These are phyloP conservation scores for Hygrophoropsis aurantiaca DNA, from an alignment of 768 basidiomycete genomes.

Conservation along the genomic window DNA sequence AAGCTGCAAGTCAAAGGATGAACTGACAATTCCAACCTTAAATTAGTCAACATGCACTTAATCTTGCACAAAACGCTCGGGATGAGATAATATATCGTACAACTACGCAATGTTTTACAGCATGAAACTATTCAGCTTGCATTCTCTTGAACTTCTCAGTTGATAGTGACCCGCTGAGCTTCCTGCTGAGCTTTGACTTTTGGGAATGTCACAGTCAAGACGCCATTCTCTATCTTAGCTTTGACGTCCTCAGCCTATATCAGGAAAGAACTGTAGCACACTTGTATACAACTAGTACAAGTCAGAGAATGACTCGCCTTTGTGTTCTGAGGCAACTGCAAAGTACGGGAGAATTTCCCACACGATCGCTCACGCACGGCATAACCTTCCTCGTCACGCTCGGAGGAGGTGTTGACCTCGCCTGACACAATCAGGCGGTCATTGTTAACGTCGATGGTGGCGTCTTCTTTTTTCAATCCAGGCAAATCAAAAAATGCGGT, in stretches of 20 bases:
- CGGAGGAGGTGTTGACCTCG: conserved; percentile 31
- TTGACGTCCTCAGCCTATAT: conserved; percentile 48
- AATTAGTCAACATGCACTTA: no score
- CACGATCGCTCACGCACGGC: conserved; percentile 43
- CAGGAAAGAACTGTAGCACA: background rate
- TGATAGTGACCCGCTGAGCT: conserved; percentile 37
- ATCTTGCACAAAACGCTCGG: no score
- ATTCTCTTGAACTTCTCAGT: no score
- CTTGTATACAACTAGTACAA: background rate
- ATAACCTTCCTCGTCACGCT: conserved; percentile 37
- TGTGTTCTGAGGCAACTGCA: conserved; percentile 47
- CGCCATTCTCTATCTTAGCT: conserved; percentile 46
- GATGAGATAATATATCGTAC: background rate
- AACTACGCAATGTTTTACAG: background rate
- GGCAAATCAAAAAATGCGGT: conserved; percentile 58
- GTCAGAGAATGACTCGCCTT: conserved; percentile 31
- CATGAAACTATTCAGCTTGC: no score
- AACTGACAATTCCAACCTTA: no score
- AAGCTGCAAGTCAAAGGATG: conserved; percentile 11
- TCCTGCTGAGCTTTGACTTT: conserved; percentile 40
- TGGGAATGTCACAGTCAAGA: conserved; percentile 50
- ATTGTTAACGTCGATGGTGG: conserved; percentile 47
- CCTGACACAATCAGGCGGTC: conserved; percentile 49
- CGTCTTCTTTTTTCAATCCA: conserved; percentile 48
- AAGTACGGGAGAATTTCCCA: conserved; percentile 45